phyloP scores from a whole-genome alignment of 1,284 basidiomycete species.

The Rhodotorula glutinis region DNA sequence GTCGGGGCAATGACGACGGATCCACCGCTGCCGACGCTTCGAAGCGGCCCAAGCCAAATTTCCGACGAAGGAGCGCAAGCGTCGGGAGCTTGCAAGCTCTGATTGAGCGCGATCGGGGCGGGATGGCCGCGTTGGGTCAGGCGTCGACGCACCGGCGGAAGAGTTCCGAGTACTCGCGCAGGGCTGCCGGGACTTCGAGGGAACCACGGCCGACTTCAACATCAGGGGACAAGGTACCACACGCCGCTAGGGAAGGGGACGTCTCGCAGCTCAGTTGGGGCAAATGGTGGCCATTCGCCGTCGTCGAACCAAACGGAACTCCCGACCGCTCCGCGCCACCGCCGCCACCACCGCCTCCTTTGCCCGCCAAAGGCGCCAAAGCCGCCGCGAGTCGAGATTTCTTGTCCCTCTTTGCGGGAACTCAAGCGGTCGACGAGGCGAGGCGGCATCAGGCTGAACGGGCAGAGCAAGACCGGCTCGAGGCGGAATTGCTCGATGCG shows the following conservation, averaged over 20 bases:
- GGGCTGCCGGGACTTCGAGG: not conserved
- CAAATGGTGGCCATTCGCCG: slow-evolving; percentile 37
- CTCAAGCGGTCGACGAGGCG: slow-evolving; percentile 10
- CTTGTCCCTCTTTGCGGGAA: slow-evolving; percentile 31
- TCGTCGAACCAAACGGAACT: slow-evolving; percentile 23
- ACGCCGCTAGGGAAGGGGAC: too few species aligned
- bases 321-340: too few species aligned
- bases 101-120: not conserved
- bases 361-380: too few species aligned
- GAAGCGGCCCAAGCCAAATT: not conserved
- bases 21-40: not conserved
- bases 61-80: slow-evolving; percentile 10
- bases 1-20: too few species aligned
- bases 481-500: slow-evolving; percentile 22
- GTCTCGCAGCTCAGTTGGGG: slow-evolving; percentile 22
- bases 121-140: not conserved
- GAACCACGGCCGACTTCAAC: not conserved
- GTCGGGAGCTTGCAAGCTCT: slow-evolving; percentile 13
- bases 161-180: too few species aligned
- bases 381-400: not conserved
- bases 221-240: too few species aligned
- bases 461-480: slow-evolving; percentile 14
- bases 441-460: not conserved
- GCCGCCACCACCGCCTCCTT: too few species aligned
- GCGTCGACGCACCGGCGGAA: too few species aligned